Percentiles rank a stretch among this genome's conserved stretches.
These are phyloP conservation scores for Talaromyces sp. DNA, from an alignment of 2,329 filamentous ascomycete species.

Conservation along the genomic window DNA sequence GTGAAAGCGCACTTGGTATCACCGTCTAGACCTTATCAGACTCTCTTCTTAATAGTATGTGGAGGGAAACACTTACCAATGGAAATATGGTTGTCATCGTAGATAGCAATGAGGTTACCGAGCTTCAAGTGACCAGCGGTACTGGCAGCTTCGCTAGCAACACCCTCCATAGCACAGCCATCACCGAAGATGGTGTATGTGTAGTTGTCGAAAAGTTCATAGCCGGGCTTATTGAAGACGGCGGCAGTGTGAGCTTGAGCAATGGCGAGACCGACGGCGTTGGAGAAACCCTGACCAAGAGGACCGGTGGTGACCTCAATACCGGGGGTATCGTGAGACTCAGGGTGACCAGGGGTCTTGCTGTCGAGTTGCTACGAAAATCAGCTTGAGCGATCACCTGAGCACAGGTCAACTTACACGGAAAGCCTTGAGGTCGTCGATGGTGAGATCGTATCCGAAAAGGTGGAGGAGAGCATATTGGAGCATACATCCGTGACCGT, in stretches of 20 bases:
- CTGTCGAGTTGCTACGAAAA: constrained; percentile 59
- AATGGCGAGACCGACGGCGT: constrained; percentile 96
- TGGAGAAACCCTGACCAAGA: constrained; percentile 94
- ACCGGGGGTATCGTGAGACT: constrained; percentile 93
- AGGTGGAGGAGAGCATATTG: constrained; percentile 98
- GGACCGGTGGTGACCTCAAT: constrained; percentile 97
- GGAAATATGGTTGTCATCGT: constrained; percentile 98
- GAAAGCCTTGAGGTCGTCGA: constrained; percentile 95
- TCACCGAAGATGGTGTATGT: constrained; percentile 97
- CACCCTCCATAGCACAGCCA: constrained; percentile 97
- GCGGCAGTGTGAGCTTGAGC: constrained; percentile 88
- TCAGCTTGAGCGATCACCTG: constrained; percentile 17
- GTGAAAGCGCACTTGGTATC: constrained; percentile 96
- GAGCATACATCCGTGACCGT: constrained; percentile 99
- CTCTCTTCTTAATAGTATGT: neutral
- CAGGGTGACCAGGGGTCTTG: constrained; percentile 94
- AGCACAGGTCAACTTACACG: constrained; percentile 60
- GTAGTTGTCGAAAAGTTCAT: constrained; percentile 89
- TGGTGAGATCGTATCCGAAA: constrained; percentile 79
- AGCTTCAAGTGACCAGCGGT: constrained; percentile 94
- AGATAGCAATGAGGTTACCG: constrained; percentile 94
- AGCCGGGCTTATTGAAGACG: constrained; percentile 94
- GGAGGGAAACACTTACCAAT: constrained; percentile 51
- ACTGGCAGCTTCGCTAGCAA: constrained; percentile 88
- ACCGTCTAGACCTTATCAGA: constrained; percentile 59